These are phyloP conservation scores for Cytidiella melzeri DNA, from an alignment of 768 basidiomycete genomes.

Conservation along the genomic window DNA sequence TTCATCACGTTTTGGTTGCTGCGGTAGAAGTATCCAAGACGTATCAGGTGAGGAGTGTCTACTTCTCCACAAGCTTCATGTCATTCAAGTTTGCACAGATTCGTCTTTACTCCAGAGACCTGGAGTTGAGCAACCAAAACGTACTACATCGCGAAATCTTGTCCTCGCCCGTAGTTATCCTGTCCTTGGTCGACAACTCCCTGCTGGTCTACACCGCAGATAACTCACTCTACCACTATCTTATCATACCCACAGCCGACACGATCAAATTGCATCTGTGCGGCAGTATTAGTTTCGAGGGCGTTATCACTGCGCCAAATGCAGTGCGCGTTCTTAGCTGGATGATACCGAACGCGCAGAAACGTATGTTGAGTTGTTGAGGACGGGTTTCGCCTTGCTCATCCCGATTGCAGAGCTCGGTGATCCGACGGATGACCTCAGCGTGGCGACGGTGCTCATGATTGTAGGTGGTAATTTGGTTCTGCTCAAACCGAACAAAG, in stretches of 20 bases:
- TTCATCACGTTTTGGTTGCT: slow-evolving; percentile 89
- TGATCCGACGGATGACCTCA: slow-evolving; percentile 87
- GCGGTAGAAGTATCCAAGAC: slow-evolving; percentile 80
- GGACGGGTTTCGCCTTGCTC: slow-evolving; percentile 4
- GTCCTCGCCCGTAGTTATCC: slow-evolving; percentile 70
- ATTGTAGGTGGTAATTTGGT: slow-evolving; percentile 90
- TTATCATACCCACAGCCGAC: slow-evolving; percentile 80
- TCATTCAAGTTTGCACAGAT: slow-evolving; percentile 44
- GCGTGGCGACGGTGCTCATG: slow-evolving; percentile 93
- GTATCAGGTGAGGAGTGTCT: slow-evolving; percentile 51
- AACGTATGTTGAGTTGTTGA: slow-evolving; percentile 50
- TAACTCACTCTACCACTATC: slow-evolving; percentile 88
- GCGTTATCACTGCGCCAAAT: slow-evolving; percentile 78
- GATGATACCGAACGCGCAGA: slow-evolving; percentile 93
- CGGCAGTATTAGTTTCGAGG: slow-evolving; percentile 91
- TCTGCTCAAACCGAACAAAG: slow-evolving; percentile 84
- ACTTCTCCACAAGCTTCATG: neutral
- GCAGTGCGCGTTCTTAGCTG: slow-evolving; percentile 90
- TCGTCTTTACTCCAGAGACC: slow-evolving; percentile 89
- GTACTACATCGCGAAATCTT: slow-evolving; percentile 78
- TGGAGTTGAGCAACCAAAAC: slow-evolving; percentile 77
- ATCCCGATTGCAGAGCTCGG: slow-evolving; percentile 64
- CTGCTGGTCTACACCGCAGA: slow-evolving; percentile 91
- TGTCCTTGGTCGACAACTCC: slow-evolving; percentile 93
- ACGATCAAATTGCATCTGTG: slow-evolving; percentile 84